Percentiles rank a stretch among this genome's conserved stretches.
phyloP scores from a whole-genome alignment of 371 early-diverging fungal genomes.

The Mortierella sp. region DNA sequence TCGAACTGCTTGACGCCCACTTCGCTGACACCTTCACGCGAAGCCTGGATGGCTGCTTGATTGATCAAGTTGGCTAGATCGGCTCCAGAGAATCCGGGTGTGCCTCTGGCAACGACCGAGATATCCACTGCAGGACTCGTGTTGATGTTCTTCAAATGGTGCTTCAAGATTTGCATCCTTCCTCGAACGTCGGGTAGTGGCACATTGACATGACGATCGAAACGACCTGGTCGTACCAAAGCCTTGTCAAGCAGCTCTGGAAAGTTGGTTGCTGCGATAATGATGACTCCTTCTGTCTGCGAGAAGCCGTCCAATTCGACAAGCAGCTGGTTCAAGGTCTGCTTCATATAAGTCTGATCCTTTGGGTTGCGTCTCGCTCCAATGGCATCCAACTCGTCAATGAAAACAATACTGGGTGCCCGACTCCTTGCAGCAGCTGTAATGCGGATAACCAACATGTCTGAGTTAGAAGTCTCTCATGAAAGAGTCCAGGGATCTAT shows the following conservation, averaged over 20 bases:
- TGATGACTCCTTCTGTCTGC: slow-evolving; percentile 92
- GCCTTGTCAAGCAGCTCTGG: slow-evolving; percentile 98
- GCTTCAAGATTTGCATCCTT: slow-evolving; percentile 91
- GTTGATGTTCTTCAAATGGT: slow-evolving; percentile 85
- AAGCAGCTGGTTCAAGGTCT: slow-evolving; percentile 95
- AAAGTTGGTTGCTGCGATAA: slow-evolving; percentile 99
- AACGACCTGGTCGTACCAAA: slow-evolving; percentile 96
- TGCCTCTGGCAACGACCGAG: slow-evolving; percentile 92
- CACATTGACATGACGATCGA: slow-evolving; percentile 97
- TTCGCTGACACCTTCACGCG: slow-evolving; percentile 73
- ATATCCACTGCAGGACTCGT: slow-evolving; percentile 77
- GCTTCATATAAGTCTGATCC: slow-evolving; percentile 95
- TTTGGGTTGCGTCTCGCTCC: slow-evolving; percentile 95
- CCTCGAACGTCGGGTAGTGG: slow-evolving; percentile 97
- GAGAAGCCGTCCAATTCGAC: slow-evolving; percentile 98
- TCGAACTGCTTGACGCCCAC: slow-evolving; percentile 89
- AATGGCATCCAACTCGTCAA: slow-evolving; percentile 99
- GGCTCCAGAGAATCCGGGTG: slow-evolving; percentile 98
- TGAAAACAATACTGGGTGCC: slow-evolving; percentile 99
- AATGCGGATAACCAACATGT: background rate
- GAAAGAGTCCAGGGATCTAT: background rate
- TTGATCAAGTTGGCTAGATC: slow-evolving; percentile 97
- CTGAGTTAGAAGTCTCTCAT: background rate
- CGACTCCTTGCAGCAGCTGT: slow-evolving; percentile 93
- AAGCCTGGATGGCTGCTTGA: slow-evolving; percentile 95